Evolutionary conservation across 225 moss, liverwort and hornwort species (phyloP), one percentile per base, ranked within the genome.

Genomic region (Ulota crispa): DNA sequence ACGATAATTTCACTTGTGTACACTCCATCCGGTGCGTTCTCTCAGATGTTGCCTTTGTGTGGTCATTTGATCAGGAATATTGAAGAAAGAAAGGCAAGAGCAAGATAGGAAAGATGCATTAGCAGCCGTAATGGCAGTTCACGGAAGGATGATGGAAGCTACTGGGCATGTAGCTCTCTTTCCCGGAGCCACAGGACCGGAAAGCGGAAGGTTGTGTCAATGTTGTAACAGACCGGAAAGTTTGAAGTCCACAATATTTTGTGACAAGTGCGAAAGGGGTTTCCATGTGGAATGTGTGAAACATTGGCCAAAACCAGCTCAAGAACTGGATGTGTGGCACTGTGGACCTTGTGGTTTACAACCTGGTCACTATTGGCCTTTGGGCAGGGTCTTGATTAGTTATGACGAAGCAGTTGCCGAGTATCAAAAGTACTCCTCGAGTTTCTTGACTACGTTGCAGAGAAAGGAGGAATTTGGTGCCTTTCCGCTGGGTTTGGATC

Each of bases 251-350:
- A 88, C 85, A 74, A 88, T 91, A 52, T 82, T 91, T 57, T 91
- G 91, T 72, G 91, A 91, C 80, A 89, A 91, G 28, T 91, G 91
- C 73, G 91, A 91, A 73, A 83, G 83, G 64, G 83, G 86, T 1
- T 91, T 80, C 37, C 91, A 91, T 83, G 80, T 89, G 47, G 87
- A 85, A 39, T 91, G 91, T 81, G 78, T 87, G 63, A 91, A 85
- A 80, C 81, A 80, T 47, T 82, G 82, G 86, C 73, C 91, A 42
- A 84, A 81, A 68, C 78, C 62, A 30, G 78, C 86, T 72, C 83
- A 70, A 32, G 83, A 87, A 45, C 64, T 82, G 20, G 91, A 91
- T 76, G 86, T 86, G 56, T 91, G 91, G 91, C 91, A 88, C 31
- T 91, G 91, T 81, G 84, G 63, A 70, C 85, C 84, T 52, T 91